These are phyloP conservation scores for Parascedosporium putredinis DNA, from an alignment of 2,329 filamentous ascomycete genomes.

Conservation along the genomic window DNA sequence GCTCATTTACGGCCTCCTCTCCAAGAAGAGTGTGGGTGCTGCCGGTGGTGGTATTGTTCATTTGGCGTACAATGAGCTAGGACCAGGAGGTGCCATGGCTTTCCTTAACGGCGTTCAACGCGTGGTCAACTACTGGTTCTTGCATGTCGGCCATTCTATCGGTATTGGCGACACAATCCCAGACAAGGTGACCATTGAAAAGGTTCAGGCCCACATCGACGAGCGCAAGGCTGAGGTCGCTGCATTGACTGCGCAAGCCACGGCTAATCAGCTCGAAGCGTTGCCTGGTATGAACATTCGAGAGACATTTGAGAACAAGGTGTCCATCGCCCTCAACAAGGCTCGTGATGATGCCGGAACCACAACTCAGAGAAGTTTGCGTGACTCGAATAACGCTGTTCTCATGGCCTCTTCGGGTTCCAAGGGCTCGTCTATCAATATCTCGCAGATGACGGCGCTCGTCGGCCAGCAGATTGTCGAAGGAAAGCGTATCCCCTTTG, in stretches of 20 bases:
- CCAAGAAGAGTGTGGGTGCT: conserved; percentile 91
- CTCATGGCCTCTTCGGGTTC: conserved; percentile 95
- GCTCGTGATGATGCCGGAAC: conserved; percentile 96
- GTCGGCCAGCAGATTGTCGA: conserved; percentile 98
- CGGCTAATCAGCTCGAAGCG: conserved; percentile 80
- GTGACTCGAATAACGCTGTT: conserved; percentile 92
- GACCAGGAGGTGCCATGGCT: conserved; percentile 72
- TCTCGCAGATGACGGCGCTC: conserved; percentile 97
- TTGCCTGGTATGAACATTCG: conserved; percentile 96
- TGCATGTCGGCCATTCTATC: conserved; percentile 94
- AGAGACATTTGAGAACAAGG: conserved; percentile 96
- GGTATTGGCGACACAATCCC: conserved; percentile 98
- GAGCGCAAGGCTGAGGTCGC: conserved; percentile 74
- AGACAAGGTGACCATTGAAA: conserved; percentile 70
- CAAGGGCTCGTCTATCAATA: conserved; percentile 98
- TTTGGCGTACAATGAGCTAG: conserved; percentile 91
- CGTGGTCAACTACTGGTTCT: conserved; percentile 92
- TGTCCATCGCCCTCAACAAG: conserved; percentile 85
- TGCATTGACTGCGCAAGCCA: conserved; percentile 64
- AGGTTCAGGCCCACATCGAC: conserved; percentile 73
- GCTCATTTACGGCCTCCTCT: conserved; percentile 80
- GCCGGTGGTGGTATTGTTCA: conserved; percentile 86
- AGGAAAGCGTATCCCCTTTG: conserved; percentile 96
- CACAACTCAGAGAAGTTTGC: conserved; percentile 81
- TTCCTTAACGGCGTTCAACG: conserved; percentile 96